Percentiles rank a stretch among this genome's conserved stretches.
phyloP scores from a whole-genome alignment of 495 filamentous ascomycete genomes.

The Aspergillus biplanus region DNA sequence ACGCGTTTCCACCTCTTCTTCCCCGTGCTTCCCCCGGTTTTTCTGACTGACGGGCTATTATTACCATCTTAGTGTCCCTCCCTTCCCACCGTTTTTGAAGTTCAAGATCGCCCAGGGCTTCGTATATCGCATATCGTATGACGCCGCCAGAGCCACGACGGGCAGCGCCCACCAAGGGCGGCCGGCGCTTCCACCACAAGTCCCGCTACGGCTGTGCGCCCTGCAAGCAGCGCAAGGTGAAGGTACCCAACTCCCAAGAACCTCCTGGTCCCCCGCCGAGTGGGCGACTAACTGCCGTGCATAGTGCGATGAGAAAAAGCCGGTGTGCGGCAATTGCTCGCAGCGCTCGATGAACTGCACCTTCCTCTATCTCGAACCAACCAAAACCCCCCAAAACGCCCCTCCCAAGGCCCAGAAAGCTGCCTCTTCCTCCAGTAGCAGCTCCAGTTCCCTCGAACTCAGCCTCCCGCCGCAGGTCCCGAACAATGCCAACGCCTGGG shows the following conservation, averaged over 20 bases:
- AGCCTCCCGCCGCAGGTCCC: not conserved
- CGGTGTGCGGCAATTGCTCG: constrained; percentile 10
- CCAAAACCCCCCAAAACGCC: not conserved
- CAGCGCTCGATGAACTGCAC: constrained; percentile 11
- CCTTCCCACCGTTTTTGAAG: no score
- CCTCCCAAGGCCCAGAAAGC: not conserved
- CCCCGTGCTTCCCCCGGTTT: no score
- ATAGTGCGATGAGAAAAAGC: constrained; percentile 18
- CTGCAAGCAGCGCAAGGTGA: constrained; percentile 18
- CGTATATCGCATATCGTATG: no score
- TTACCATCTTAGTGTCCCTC: no score
- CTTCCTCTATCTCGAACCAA: not conserved
- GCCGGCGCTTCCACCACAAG: constrained; percentile 14
- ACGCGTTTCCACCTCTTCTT: no score
- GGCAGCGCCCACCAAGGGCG: not conserved
- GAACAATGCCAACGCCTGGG: not conserved
- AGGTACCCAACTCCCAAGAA: no score
- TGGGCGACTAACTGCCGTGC: not conserved
- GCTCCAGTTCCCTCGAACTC: not conserved
- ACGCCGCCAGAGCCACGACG: no score
- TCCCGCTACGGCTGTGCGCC: constrained; percentile 14
- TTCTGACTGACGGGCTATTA: no score
- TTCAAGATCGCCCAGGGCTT: no score
- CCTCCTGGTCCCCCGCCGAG: no score
- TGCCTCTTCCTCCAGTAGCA: not conserved